Percentiles rank a stretch among this genome's conserved stretches.
phyloP scores from a whole-genome alignment of 164 flowering plant genomes.

The Tetracentron sinense region DNA sequence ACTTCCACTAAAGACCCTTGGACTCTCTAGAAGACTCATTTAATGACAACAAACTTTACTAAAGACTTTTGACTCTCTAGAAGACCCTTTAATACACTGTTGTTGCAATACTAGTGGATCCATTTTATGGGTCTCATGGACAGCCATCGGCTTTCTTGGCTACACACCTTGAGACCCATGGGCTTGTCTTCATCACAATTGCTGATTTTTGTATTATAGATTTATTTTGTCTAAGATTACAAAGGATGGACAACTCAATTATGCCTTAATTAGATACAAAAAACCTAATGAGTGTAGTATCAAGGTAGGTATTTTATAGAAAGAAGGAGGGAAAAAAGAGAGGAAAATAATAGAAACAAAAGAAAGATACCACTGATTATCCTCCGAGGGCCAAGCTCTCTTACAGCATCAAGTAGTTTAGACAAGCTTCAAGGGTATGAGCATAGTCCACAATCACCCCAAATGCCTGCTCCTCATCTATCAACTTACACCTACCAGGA shows the following conservation, averaged over 20 bases:
- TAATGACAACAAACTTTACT: no score
- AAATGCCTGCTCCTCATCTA: constrained; percentile 95
- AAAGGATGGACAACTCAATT: background rate
- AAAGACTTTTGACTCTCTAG: no score
- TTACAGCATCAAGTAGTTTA: constrained; percentile 76
- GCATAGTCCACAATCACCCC: constrained; percentile 92
- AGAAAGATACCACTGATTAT: constrained; percentile 72
- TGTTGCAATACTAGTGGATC: no score
- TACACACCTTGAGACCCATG: no score
- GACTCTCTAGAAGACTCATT: no score
- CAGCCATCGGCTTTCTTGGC: no score
- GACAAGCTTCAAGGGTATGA: constrained; percentile 84
- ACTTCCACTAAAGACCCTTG: no score
- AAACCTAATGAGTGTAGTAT: background rate
- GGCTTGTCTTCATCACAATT: no score
- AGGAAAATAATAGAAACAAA: constrained; percentile 1
- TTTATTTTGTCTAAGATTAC: background rate
- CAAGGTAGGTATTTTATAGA: background rate
- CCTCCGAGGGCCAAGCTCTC: constrained; percentile 81
- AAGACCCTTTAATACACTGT: no score
- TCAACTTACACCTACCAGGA: constrained; percentile 91
- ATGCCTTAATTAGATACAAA: background rate
- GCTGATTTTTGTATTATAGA: background rate
- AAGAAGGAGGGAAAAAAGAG: background rate
- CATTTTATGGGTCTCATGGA: no score